Conservation (phyloP, 2,329 filamentous ascomycete species). For the Lachnellula arida region DNA sequence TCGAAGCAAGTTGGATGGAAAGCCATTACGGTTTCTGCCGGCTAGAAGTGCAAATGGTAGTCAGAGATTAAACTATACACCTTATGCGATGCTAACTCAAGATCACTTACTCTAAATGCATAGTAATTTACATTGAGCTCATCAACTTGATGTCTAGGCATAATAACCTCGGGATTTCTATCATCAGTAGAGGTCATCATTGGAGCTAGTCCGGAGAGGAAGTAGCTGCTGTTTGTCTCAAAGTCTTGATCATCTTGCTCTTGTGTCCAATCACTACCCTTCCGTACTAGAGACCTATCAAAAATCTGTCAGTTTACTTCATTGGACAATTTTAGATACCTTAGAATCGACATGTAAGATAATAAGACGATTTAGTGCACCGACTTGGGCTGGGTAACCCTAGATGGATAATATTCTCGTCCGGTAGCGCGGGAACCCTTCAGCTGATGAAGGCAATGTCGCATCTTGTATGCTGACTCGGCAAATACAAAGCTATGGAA, state of each 20-base stretch:
- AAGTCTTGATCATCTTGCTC: not conserved
- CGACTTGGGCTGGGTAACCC: too few relatives aligned
- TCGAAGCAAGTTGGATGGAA: conserved; percentile 16
- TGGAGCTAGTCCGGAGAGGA: not conserved
- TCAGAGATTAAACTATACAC: not conserved
- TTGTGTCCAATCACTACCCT: not conserved
- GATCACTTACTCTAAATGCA: not conserved
- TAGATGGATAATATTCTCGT: too few relatives aligned
- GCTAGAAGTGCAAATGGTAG: not conserved
- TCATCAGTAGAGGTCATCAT: not conserved
- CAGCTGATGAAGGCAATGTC: too few relatives aligned
- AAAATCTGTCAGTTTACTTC: not conserved
- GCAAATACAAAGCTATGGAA: too few relatives aligned
- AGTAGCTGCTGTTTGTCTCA: conserved; percentile 1
- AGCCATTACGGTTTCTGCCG: conserved; percentile 8
- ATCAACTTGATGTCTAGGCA: not conserved
- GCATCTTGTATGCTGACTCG: too few relatives aligned
- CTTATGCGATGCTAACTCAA: not conserved
- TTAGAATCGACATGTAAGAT: too few relatives aligned
- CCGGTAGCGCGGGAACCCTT: too few relatives aligned
- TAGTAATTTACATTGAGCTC: not conserved
- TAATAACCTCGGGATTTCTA: not conserved
- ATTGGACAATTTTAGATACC: not conserved
- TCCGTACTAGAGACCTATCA: not conserved
- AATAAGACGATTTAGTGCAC: too few relatives aligned